A percentile compares a stretch with the other conserved stretches of the same genome.
Evolutionary conservation across 176 grass and related monocot genomes (phyloP).

Genomic region (Aegilops bicornis): DNA sequence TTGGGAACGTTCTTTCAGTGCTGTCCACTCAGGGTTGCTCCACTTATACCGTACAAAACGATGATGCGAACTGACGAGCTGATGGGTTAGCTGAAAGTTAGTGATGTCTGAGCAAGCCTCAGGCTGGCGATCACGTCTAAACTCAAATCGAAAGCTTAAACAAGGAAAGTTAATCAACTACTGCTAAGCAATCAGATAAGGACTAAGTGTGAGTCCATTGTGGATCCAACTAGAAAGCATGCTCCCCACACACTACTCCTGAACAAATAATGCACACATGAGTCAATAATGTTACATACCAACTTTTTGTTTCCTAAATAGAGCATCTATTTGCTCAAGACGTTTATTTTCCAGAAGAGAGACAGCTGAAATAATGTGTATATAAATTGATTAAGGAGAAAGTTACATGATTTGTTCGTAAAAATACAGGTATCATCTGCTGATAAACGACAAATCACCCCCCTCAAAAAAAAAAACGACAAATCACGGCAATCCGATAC

Average conservation of each 20-base stretch:
- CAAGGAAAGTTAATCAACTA: conserved; percentile 18
- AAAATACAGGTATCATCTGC: too few relatives aligned
- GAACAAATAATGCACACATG: conserved; percentile 18
- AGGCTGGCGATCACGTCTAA: conserved; percentile 5
- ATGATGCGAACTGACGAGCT: background rate
- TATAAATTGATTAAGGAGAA: background rate
- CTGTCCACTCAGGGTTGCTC: background rate
- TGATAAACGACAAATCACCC: background rate
- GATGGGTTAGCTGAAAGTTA: background rate
- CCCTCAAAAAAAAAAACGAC: too few relatives aligned
- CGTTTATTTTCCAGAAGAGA: conserved; percentile 17
- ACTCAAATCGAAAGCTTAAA: conserved; percentile 9
- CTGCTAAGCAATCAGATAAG: conserved; percentile 29
- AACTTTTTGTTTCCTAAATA: background rate
- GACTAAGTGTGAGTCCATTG: conserved; percentile 19
- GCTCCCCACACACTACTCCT: background rate
- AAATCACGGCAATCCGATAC: background rate
- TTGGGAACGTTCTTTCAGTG: background rate
- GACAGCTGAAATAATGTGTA: background rate
- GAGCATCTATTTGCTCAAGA: background rate
- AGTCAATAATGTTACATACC: conserved; percentile 6
- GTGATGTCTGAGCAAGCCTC: conserved; percentile 38
- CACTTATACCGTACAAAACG: background rate
- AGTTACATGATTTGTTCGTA: too few relatives aligned
- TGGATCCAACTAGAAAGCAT: conserved; percentile 38